A percentile compares a stretch with the other conserved stretches of the same genome.
phyloP scores from a whole-genome alignment of 129 eudicot species.

The Scalesia atractyloides region DNA sequence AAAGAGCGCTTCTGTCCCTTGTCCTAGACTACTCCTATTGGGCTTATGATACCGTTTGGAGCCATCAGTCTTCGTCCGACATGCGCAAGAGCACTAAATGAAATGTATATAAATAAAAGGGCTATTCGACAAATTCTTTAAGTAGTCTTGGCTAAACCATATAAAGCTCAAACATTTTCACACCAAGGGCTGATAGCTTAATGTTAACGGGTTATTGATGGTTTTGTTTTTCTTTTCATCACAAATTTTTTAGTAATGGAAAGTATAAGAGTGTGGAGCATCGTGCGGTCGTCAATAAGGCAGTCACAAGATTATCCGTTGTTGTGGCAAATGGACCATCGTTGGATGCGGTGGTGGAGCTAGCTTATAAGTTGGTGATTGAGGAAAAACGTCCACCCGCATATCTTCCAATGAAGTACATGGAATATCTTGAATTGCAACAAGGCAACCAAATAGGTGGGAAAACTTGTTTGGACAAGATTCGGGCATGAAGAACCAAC shows the following conservation, averaged over 20 bases:
- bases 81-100: no score
- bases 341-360: slow-evolving; percentile 43
- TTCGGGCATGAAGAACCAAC: slow-evolving; percentile 19
- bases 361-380: slow-evolving; percentile 32
- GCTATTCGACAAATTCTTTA: no score
- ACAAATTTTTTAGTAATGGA: slow-evolving; percentile 62
- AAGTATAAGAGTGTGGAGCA: slow-evolving; percentile 58
- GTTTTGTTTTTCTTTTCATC: no score
- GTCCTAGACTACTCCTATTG: no score
- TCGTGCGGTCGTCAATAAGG: slow-evolving; percentile 47
- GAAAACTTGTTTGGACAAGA: slow-evolving; percentile 43
- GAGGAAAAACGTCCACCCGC: slow-evolving; percentile 26
- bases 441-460: slow-evolving; percentile 39
- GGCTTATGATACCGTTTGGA: no score
- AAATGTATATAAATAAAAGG: no score
- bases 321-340: slow-evolving; percentile 51
- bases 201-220: no score
- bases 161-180: not conserved
- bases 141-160: not conserved
- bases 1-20: no score
- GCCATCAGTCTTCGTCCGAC: no score
- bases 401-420: slow-evolving; percentile 47
- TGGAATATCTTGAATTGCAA: slow-evolving; percentile 48
- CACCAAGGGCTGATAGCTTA: not conserved
- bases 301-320: slow-evolving; percentile 47